Base-by-base conservation (phyloP, 2,329 filamentous ascomycete genomes). In the Dactylellina haptotyla region DNA sequence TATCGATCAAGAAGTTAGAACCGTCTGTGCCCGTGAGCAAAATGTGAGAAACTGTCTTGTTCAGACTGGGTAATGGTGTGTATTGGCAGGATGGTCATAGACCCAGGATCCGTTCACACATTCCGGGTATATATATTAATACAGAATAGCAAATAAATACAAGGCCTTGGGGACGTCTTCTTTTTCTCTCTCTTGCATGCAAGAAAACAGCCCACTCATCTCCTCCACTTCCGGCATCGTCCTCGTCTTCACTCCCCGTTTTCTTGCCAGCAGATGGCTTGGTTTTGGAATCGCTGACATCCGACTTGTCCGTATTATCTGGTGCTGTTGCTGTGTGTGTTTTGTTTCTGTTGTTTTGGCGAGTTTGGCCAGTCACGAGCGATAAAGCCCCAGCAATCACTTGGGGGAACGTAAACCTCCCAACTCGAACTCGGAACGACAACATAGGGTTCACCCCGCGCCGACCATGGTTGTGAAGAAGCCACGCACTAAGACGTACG, bases 381-480 rank as follows among this genome's bases (percentile, higher is more conserved):
- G 43, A 64, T 62, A 69, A 67, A 61, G 56, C 34, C 57, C 43
- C 39, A 34, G 43, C 56, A 46, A 61, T 32, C 57, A 20, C 26
- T 30, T n/a, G 20, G 64, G 45, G 25, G 32, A 28, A 32, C 48
- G 25, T 25, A 67, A 69, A 54, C 62, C 43, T 57, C 65, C 65
- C 48, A 37, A 62, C 57, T 70, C 10, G 50, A 63, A 48, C 23
- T 63, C 57, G 48, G 46, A 39, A 62, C 56, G 46, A 69, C 56
- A 32, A 43, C 37, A 37, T 16, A 64, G 67, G 67, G 67, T 61
- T 56, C 50, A 28, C 43, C 51, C 67, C 46, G 39, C 61, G 61
- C 48, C 66, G n/a, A 65, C 58, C 14, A 72, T 72, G 67, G 67
- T 53, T 58, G 51, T 45, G 37, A 72, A 72, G 67, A 72, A 59